phyloP scores from a whole-genome alignment of 768 basidiomycete species.

The Imleria badia region DNA sequence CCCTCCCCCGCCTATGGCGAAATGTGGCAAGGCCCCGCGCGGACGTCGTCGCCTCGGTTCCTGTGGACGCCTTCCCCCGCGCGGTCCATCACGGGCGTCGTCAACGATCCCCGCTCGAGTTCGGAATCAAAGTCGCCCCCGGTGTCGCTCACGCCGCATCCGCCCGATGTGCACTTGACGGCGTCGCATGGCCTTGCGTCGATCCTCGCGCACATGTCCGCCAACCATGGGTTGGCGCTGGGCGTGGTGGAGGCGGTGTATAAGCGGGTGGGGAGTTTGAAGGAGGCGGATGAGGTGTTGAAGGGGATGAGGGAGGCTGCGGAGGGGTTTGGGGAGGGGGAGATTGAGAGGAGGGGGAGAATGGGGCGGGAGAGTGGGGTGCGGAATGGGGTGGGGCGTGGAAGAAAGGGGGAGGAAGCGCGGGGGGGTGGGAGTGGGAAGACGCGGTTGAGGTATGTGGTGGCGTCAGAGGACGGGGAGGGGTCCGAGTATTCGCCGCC shows the following conservation, averaged over 20 bases:
- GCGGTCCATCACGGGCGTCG: neutral
- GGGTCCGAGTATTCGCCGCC: constrained; percentile 28
- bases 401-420: neutral
- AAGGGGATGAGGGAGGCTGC: constrained; percentile 39
- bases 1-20: neutral
- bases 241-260: constrained; percentile 43
- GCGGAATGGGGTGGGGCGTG: neutral
- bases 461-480: constrained; percentile 11
- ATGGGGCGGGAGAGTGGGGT: too few species aligned
- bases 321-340: constrained; percentile 25
- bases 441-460: constrained; percentile 10
- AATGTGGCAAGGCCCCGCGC: neutral
- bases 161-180: constrained; percentile 14
- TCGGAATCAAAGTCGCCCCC: neutral
- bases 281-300: constrained; percentile 39
- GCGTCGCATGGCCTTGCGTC: constrained; percentile 30
- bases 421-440: neutral
- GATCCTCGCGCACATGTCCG: constrained; percentile 40
- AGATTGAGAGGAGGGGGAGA: constrained; percentile 7
- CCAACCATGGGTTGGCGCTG: constrained; percentile 44
- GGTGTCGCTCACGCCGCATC: constrained; percentile 2
- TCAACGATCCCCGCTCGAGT: neutral
- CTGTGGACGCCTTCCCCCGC: constrained; percentile 7
- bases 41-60: neutral
- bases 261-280: constrained; percentile 32